A percentile compares a stretch with the other conserved stretches of the same genome.
phyloP scores from a whole-genome alignment of 202 grass and related monocot genomes.

The Carex arenaria region DNA sequence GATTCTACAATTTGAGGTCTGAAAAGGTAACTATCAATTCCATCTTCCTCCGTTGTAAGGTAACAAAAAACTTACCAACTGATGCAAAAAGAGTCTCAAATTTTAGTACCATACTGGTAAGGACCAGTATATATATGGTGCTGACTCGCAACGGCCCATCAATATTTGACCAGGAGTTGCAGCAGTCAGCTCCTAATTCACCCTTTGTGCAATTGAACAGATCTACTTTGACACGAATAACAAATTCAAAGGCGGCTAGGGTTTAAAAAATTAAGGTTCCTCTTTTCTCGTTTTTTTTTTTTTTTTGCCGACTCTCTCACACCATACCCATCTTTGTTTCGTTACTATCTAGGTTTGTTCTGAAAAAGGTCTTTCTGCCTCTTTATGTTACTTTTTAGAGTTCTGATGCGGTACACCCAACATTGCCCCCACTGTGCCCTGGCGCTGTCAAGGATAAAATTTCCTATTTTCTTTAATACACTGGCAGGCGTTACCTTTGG shows the following conservation, averaged over 20 bases:
- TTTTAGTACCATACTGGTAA: conserved; percentile 22
- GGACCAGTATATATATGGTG: not conserved
- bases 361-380: not conserved
- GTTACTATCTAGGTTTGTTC: not conserved
- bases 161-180: not conserved
- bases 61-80: conserved; percentile 5
- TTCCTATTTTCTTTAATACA: not conserved
- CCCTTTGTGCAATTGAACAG: not conserved
- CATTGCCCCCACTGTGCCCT: not conserved
- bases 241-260: conserved; percentile 17
- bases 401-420: not conserved
- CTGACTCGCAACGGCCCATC: not conserved
- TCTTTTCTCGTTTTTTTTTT: not conserved
- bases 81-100: conserved; percentile 9
- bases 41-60: not conserved
- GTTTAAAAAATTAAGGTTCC: not conserved
- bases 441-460: not conserved
- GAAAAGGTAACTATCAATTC: not conserved
- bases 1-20: not conserved
- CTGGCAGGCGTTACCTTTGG: not conserved
- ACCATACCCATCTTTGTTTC: not conserved
- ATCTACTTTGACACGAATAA: not conserved
- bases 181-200: not conserved
- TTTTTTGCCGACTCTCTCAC: conserved; percentile 6
- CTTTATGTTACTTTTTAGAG: not conserved